phyloP scores from a whole-genome alignment of 2,329 filamentous ascomycete species.

The Pezicula rhizophila region DNA sequence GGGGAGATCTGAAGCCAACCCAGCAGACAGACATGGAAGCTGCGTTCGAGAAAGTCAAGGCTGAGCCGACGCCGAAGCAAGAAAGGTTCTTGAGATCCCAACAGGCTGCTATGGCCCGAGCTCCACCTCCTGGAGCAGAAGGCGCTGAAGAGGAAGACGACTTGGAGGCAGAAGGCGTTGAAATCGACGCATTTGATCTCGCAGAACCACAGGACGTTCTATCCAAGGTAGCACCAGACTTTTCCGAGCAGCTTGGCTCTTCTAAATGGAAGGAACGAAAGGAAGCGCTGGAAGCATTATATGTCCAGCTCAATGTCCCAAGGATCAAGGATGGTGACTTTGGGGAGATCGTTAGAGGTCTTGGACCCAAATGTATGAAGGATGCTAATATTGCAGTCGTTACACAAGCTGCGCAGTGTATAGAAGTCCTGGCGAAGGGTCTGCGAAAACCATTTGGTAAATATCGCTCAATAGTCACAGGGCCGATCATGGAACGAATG shows the following conservation, averaged over 20 bases:
- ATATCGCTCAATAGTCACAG: slow-evolving; percentile 74
- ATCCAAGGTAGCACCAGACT: slow-evolving; percentile 73
- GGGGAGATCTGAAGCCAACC: slow-evolving; percentile 89
- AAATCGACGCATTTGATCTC: slow-evolving; percentile 75
- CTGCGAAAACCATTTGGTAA: slow-evolving; percentile 72
- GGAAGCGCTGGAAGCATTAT: slow-evolving; percentile 81
- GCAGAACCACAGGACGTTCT: slow-evolving; percentile 84
- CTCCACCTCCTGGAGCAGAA: slow-evolving; percentile 51
- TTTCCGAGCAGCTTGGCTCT: slow-evolving; percentile 77
- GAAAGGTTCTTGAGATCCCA: slow-evolving; percentile 83
- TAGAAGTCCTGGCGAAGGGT: slow-evolving; percentile 83
- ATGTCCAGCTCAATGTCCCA: slow-evolving; percentile 71
- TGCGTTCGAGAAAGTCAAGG: slow-evolving; percentile 87
- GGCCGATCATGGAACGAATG: slow-evolving; percentile 86
- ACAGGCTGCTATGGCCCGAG: slow-evolving; percentile 74
- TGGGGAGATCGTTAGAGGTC: slow-evolving; percentile 71
- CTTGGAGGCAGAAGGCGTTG: slow-evolving; percentile 51
- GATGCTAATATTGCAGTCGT: slow-evolving; percentile 96
- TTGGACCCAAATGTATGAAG: slow-evolving; percentile 91
- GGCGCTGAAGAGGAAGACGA: slow-evolving; percentile 52
- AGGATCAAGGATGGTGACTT: slow-evolving; percentile 89
- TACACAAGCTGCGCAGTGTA: slow-evolving; percentile 85
- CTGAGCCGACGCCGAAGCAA: slow-evolving; percentile 81
- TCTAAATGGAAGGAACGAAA: slow-evolving; percentile 99
- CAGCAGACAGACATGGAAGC: slow-evolving; percentile 93